These are phyloP conservation scores for Quercus wislizeni DNA, from an alignment of 306 rosid species.

Conservation along the genomic window DNA sequence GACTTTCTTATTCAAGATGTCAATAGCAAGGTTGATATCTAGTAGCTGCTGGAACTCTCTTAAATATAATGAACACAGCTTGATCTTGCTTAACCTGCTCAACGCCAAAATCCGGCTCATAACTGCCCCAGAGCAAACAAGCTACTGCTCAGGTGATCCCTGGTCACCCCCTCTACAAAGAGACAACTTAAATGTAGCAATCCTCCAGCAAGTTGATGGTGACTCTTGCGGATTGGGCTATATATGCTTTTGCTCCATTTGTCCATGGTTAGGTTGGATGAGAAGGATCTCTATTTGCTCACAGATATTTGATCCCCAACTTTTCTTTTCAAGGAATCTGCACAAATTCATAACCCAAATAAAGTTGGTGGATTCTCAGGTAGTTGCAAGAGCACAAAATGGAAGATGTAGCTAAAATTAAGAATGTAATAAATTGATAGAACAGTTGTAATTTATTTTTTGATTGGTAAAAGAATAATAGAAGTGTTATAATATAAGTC, in stretches of 20 bases:
- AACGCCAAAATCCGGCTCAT: not conserved
- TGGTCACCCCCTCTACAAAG: not conserved
- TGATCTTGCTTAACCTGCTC: not conserved
- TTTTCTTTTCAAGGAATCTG: slow-evolving; percentile 62
- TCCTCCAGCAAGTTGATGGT: slow-evolving; percentile 3
- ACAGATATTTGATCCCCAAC: slow-evolving; percentile 30
- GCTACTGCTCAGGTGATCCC: not conserved
- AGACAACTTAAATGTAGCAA: not conserved
- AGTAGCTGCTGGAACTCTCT: not conserved
- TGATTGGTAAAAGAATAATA: not conserved
- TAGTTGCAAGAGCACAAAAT: slow-evolving; percentile 5
- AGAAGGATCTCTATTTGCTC: slow-evolving; percentile 26
- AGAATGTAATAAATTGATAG: slow-evolving; percentile 3
- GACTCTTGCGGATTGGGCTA: slow-evolving; percentile 7
- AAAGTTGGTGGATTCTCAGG: not conserved
- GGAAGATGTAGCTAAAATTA: not conserved
- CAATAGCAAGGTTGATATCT: not conserved
- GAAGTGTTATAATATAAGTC: not conserved
- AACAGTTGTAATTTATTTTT: not conserved
- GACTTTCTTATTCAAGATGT: not conserved
- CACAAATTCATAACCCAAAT: slow-evolving; percentile 24
- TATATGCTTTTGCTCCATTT: slow-evolving; percentile 7
- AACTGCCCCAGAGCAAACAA: not conserved
- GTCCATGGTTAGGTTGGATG: slow-evolving; percentile 16
- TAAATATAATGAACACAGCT: not conserved